Base-by-base conservation (phyloP, 768 basidiomycete species). In the Cyathus striatus region DNA sequence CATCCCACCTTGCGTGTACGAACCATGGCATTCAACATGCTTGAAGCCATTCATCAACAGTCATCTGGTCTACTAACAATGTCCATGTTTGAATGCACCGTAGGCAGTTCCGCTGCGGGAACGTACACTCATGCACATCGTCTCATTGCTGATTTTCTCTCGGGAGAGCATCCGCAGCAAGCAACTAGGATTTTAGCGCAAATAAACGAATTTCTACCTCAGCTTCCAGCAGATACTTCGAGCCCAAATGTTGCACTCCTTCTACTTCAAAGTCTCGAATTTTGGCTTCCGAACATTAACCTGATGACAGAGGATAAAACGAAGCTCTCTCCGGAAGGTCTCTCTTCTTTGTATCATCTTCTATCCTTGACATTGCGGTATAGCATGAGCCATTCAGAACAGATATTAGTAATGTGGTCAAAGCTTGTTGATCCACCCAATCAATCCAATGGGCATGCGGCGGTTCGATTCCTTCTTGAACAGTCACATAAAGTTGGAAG, bases 401-500 rank as follows among this genome's bases (percentile, higher is more conserved):
- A 92, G 55, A 74, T 96, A 34, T 69, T 82, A 6, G 74, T 78
- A 0, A 75, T 95, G 23, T 94, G 93, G 87, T 71, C 75, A 5
- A 79, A 81, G 43, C 66, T 95, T 12, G 86, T 90, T 4, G 86
- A 86, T 20, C 66, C 77, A 3, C 81, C 84, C 20, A 71, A 81
- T 50, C 73, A 81, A 42, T 70, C 76, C 18, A 91, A 92, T 47
- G 86, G 87, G 1, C 85, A 83, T 42, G 87, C 89, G 3, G 71
- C 90, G 13, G 72, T 88, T 38, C 76, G 84, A 23, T 97, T 91
- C 61, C 69, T 97, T 2, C 69, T 95, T 25, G 90, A 92, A 50
- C 90, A 95, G 53, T 87, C 90, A 1, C 81, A 86, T 49, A 87
- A 86, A 59, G 83, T 93, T 33, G 83, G 86, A 27, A 91, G 80